phyloP scores from a whole-genome alignment of 1,139 yeast species.

The Saccharomyces pastorianus region DNA sequence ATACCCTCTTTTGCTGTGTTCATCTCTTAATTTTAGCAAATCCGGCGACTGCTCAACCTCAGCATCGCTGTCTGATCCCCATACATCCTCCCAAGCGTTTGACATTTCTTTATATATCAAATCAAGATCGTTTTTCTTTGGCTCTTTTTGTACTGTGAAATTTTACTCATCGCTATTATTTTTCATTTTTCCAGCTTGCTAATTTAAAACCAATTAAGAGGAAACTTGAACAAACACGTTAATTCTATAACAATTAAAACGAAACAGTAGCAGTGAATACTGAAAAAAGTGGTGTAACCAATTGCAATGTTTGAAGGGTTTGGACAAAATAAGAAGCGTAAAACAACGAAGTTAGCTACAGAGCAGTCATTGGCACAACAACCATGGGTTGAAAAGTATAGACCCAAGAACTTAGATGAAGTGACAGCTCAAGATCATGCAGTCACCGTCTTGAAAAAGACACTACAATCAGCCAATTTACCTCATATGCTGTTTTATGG shows the following conservation, averaged over 20 bases:
- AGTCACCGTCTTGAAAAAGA: slow-evolving; percentile 71
- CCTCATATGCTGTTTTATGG: slow-evolving; percentile 97
- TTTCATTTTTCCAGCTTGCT: neutral
- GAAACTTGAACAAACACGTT: neutral
- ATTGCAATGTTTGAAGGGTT: slow-evolving; percentile 18
- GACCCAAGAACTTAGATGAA: slow-evolving; percentile 73
- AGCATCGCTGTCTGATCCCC: slow-evolving; percentile 25
- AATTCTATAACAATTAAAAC: neutral
- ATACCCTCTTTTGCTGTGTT: slow-evolving; percentile 78
- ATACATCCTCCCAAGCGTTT: slow-evolving; percentile 21
- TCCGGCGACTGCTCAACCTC: slow-evolving; percentile 19
- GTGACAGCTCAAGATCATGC: slow-evolving; percentile 91
- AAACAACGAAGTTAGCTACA: slow-evolving; percentile 12
- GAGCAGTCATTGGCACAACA: slow-evolving; percentile 18
- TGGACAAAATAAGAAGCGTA: slow-evolving; percentile 23
- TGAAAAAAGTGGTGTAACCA: neutral
- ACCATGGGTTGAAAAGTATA: slow-evolving; percentile 34
- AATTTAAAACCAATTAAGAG: neutral
- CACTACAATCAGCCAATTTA: slow-evolving; percentile 68
- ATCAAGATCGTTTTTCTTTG: neutral
- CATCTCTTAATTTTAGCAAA: slow-evolving; percentile 39
- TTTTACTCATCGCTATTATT: neutral
- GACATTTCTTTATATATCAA: slow-evolving; percentile 1
- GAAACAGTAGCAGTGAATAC: neutral
- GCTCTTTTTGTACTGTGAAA: neutral